A percentile compares a stretch with the other conserved stretches of the same genome.
Conservation (phyloP, 257 asterid genomes). For the Rhazya stricta region DNA sequence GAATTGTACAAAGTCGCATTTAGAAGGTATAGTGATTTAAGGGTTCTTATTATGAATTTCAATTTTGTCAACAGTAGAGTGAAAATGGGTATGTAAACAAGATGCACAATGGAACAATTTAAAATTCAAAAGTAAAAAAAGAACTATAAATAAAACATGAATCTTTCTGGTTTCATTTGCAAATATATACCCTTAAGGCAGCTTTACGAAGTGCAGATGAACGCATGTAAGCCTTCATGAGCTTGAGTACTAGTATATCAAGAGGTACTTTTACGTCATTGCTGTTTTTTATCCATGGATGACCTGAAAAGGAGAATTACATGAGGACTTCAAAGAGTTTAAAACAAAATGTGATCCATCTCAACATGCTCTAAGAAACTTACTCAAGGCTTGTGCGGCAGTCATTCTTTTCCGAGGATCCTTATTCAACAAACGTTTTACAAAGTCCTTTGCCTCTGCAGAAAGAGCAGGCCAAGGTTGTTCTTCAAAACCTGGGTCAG, state of each 20-base stretch:
- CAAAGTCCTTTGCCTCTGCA: constrained; percentile 79
- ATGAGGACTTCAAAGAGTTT: constrained; percentile 1
- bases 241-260: constrained; percentile 74
- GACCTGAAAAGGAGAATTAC: constrained; percentile 54
- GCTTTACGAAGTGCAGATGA: constrained; percentile 95
- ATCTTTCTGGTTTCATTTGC: constrained; percentile 6
- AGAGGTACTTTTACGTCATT: constrained; percentile 55
- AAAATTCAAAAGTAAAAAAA: not conserved
- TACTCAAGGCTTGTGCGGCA: constrained; percentile 90
- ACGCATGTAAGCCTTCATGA: constrained; percentile 83
- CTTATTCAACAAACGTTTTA: constrained; percentile 64
- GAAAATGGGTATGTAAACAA: not conserved
- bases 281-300: constrained; percentile 76
- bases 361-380: constrained; percentile 24
- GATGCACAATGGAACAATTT: not conserved
- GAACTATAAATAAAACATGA: not conserved
- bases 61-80: not conserved
- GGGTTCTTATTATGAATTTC: not conserved
- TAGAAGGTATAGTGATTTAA: not conserved
- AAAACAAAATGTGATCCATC: not conserved
- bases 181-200: constrained; percentile 65
- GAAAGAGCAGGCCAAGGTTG: constrained; percentile 89
- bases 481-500: constrained; percentile 79
- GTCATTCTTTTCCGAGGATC: constrained; percentile 96
- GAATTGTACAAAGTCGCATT: not conserved